Percentiles rank a stretch among this genome's conserved stretches.
Conservation (phyloP, 176 grass and related monocot genomes). For the Cenchrus fungigraminus region DNA sequence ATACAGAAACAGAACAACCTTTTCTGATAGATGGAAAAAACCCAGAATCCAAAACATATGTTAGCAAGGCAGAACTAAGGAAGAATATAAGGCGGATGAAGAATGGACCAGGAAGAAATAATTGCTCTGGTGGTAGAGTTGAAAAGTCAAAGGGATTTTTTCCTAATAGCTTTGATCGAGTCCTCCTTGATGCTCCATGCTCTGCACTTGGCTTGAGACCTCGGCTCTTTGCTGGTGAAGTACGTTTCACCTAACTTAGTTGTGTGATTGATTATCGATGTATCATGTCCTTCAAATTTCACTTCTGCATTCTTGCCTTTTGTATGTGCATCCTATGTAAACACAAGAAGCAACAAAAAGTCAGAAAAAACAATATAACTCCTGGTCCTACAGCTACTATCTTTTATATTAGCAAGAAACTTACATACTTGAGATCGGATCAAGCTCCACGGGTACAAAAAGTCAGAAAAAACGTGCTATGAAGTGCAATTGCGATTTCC, state of each 20-base stretch:
- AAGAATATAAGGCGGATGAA: constrained; percentile 71
- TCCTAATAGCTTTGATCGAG: constrained; percentile 94
- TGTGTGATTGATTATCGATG: not conserved
- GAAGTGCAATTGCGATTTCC: no score
- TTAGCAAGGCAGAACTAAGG: constrained; percentile 68
- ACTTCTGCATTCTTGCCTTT: not conserved
- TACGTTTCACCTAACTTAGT: constrained; percentile 30
- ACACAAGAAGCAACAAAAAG: not conserved
- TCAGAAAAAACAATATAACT: constrained; percentile 1
- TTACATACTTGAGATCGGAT: not conserved
- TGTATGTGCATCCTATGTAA: not conserved
- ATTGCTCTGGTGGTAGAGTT: constrained; percentile 77
- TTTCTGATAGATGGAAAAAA: constrained; percentile 45
- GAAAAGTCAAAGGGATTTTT: constrained; percentile 81
- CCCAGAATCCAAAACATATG: constrained; percentile 54
- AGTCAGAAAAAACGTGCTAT: no score
- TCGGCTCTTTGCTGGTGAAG: constrained; percentile 82
- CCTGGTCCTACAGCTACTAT: not conserved
- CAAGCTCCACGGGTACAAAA: not conserved
- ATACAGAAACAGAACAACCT: constrained; percentile 25
- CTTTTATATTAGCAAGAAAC: not conserved
- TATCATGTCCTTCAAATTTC: not conserved
- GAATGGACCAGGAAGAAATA: constrained; percentile 95
- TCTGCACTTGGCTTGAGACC: constrained; percentile 99
- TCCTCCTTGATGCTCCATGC: constrained; percentile 97